Base-by-base conservation (phyloP, 768 basidiomycete genomes). In the Mycena rosella region DNA sequence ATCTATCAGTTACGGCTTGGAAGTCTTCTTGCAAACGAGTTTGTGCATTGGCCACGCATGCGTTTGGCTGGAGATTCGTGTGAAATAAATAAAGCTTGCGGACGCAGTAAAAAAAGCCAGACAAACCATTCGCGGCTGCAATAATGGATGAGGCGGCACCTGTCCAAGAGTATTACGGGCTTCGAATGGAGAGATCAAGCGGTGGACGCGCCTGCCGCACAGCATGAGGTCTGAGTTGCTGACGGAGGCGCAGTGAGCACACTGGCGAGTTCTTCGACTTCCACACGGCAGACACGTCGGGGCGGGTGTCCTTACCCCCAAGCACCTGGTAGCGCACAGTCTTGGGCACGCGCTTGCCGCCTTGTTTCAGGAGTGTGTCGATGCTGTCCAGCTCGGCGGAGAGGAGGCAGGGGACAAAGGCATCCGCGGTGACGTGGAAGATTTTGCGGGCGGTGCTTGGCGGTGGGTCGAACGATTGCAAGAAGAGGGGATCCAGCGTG, bases 301-400 rank as follows among this genome's bases (percentile, higher is more conserved):
- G 68, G 6, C 73, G 59, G 18, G n/a, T 56, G 36, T 67, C 68
- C 64, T 75, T 74, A 26, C 32, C 53, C 18, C 74, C 74, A 5
- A 68, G 30, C 7, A 76, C 75, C 45, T 63, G 26, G 29, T 67
- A 53, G 49, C 73, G 73, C 58, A 74, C 48, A 15, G 52, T 29
- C 32, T 58, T 67, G 2, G 73, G 65, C 0, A 60, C 58, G 5
- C 52, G 44, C 53, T 55, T 60, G 5, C 65, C 53, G 54, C 60
- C 52, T 53, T 58, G 60, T 54, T 45, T 52, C 22, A 70, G 60
- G 34, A 71, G 27, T 42, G 70, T 77, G 70, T 80, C 77, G 47
- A 80, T 78, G 58, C 75, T 75, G 68, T 78, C 76, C 5, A 77
- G 45, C 54, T 79, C 78, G 49, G 59, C 63, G 9, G 57, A 42